Evolutionary conservation across 495 filamentous ascomycete species (phyloP), one percentile per base, ranked within the genome.

Genomic region (Podospora pseudopauciseta): DNA sequence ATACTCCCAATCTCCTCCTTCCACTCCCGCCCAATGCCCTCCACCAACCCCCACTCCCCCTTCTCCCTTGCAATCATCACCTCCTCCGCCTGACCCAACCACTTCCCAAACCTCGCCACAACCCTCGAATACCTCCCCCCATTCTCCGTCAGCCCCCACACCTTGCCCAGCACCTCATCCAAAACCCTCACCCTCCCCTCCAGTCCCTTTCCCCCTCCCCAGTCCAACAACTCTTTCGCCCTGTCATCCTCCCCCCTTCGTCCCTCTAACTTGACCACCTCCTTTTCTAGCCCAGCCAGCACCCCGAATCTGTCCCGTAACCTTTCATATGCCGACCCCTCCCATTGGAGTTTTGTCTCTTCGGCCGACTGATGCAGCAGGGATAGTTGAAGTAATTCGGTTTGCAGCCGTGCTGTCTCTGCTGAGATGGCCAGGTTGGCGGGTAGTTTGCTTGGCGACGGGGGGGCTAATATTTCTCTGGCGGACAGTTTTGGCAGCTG

Each of bases 311-410:
- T 77, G 0, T 26, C 61, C 2, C 75, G 73, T 5, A 87, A 73
- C 44, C 76, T 78, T 39, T 67, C 32, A 61, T 78, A 76, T 0
- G 86, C 86, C 71, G 82, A 85, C 2, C 66, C 75, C 61, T 78
- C 75, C 86, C 86, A 89, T 59, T 80, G 74, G 11, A 57, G 61
- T 11, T 67, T 69, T 55, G 76, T 75, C 13, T 53, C 65, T 7
- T 68, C 66, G 18, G 82, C 81, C 60, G 77, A 76, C 63, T 81
- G 83, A 78, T 92, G 90, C 15, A 93, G 79, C 11, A 94, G 80
- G 73, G 88, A 86, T 5, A 94, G 79, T 73, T 92, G 90, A 26
- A 93, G 79, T 23, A 95, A 82, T 72, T 93, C 90, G 0, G 88
- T 87, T 73, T 93, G 91, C 32, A 92, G 72, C 23, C 85, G 81